phyloP scores from a whole-genome alignment of 352 stramenopile genomes.

The Bremia lactucae region DNA sequence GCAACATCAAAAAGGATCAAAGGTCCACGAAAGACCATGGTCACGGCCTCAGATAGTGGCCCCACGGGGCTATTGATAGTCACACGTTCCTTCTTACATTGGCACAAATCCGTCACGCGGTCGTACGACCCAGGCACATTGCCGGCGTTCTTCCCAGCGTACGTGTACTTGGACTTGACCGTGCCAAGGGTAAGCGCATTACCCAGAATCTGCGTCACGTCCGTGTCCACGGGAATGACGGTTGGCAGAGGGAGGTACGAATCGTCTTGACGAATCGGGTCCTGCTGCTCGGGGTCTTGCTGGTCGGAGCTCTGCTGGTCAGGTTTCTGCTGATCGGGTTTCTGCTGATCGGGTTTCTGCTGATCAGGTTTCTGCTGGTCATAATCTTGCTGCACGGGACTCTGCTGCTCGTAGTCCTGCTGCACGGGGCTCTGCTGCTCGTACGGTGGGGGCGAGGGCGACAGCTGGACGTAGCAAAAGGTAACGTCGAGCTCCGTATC shows the following conservation, averaged over 20 bases:
- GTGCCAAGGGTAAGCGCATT: slow-evolving; percentile 13
- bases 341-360: slow-evolving; percentile 11
- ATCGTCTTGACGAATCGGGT: background rate
- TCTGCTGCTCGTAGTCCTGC: slow-evolving; percentile 14
- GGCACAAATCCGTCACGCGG: slow-evolving; percentile 29
- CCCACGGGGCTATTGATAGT: slow-evolving; percentile 37
- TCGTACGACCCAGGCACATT: slow-evolving; percentile 40
- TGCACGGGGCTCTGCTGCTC: slow-evolving; percentile 7
- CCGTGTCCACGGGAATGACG: no score
- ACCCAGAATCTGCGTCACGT: no score
- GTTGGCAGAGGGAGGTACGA: background rate
- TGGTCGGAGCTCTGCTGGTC: background rate
- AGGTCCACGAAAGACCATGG: slow-evolving; percentile 52
- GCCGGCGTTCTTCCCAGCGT: slow-evolving; percentile 38
- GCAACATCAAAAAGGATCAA: slow-evolving; percentile 54
- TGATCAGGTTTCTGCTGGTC: no score
- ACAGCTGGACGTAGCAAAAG: slow-evolving; percentile 54
- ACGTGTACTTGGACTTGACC: slow-evolving; percentile 39
- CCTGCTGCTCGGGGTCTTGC: background rate
- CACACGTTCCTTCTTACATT: slow-evolving; percentile 31
- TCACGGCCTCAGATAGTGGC: slow-evolving; percentile 47
- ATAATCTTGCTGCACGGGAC: background rate
- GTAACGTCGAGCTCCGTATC: slow-evolving; percentile 33
- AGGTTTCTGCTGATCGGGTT: slow-evolving; percentile 8
- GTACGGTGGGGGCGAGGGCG: no score